Conservation (phyloP, 139 green algal genomes). For the Tetraselmis striata region DNA sequence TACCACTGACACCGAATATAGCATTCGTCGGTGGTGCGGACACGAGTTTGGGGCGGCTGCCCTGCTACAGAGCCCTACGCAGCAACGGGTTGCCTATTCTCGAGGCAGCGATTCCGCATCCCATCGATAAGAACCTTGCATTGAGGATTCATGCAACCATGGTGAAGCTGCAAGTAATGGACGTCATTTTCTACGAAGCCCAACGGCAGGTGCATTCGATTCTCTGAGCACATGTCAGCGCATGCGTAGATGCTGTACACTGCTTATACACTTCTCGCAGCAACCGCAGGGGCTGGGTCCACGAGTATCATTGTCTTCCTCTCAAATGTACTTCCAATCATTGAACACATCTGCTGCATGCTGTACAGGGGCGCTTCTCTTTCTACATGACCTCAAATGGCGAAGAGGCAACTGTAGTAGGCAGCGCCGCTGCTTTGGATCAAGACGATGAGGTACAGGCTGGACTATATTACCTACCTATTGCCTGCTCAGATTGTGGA, state of each 20-base stretch:
- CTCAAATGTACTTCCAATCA: no score
- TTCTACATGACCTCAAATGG: slow-evolving; percentile 92
- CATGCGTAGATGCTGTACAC: no score
- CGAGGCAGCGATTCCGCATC: background rate
- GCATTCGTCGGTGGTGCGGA: background rate
- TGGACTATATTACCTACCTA: no score
- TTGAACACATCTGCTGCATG: background rate
- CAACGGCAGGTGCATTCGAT: slow-evolving; percentile 70
- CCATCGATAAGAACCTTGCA: background rate
- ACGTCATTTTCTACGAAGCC: slow-evolving; percentile 89
- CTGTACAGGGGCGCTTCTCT: slow-evolving; percentile 77
- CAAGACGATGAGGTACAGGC: slow-evolving; percentile 62
- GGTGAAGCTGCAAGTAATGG: slow-evolving; percentile 64
- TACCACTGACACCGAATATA: background rate
- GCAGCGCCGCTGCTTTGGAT: slow-evolving; percentile 68
- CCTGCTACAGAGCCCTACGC: background rate
- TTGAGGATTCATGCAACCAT: slow-evolving; percentile 31
- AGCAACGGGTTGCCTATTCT: background rate
- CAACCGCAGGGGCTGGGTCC: no score
- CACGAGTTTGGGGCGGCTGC: background rate
- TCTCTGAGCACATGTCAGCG: background rate
- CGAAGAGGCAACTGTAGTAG: slow-evolving; percentile 82
- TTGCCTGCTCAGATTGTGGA: no score
- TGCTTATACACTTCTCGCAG: no score
- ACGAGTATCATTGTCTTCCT: no score